Percentiles rank a stretch among this genome's conserved stretches.
These are phyloP conservation scores for Radiomyces spectabilis DNA, from an alignment of 192 early-diverging fungal species.

Conservation along the genomic window DNA sequence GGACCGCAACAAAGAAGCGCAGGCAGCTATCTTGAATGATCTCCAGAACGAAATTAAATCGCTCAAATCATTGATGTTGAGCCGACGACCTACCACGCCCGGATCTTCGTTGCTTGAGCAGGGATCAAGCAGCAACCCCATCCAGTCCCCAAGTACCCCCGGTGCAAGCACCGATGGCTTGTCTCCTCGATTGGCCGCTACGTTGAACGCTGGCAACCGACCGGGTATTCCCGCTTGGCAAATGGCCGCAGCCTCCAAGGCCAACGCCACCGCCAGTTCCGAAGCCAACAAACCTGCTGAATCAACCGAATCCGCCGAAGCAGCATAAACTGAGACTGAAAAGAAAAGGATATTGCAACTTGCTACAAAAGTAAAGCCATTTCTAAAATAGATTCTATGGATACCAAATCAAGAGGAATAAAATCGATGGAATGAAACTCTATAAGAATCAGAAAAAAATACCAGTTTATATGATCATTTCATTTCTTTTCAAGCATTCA, in stretches of 20 bases:
- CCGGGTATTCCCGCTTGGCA: slow-evolving; percentile 60
- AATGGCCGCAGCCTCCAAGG: slow-evolving; percentile 30
- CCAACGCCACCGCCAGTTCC: not conserved
- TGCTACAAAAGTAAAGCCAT: no score
- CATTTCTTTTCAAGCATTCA: no score
- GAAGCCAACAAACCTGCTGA: slow-evolving; percentile 8
- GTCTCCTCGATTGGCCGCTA: slow-evolving; percentile 10
- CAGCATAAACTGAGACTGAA: no score
- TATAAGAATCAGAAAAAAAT: no score
- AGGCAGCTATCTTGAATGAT: slow-evolving; percentile 59
- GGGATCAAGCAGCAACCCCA: slow-evolving; percentile 24
- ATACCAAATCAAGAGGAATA: no score
- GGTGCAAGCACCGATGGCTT: slow-evolving; percentile 10
- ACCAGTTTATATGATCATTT: no score
- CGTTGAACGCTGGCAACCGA: not conserved
- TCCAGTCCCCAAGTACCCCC: slow-evolving; percentile 3
- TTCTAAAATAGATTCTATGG: no score
- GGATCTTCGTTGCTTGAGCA: slow-evolving; percentile 17
- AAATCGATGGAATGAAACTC: no score
- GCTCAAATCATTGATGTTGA: slow-evolving; percentile 84
- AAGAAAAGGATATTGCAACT: no score
- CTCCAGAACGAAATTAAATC: slow-evolving; percentile 93
- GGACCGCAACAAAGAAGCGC: slow-evolving; percentile 65
- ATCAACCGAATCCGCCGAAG: not conserved
- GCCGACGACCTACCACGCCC: slow-evolving; percentile 50